Evolutionary conservation across 495 filamentous ascomycete species (phyloP).

Genomic region (Xylaria nigripes): DNA sequence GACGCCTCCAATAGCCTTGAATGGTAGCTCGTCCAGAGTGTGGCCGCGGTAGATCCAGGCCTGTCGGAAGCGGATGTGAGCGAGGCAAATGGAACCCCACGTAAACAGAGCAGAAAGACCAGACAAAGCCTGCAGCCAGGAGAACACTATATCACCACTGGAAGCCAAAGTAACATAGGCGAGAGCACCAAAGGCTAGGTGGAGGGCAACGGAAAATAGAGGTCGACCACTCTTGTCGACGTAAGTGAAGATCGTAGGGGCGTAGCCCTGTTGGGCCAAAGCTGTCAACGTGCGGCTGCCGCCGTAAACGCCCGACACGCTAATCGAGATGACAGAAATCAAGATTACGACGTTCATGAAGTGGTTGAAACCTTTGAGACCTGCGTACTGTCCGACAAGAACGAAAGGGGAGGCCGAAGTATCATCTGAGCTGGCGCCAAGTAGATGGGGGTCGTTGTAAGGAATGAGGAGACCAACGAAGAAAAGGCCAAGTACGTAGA

Average conservation of each 20-base stretch:
- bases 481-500: conserved; percentile 67
- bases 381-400: conserved; percentile 58
- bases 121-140: conserved; percentile 51
- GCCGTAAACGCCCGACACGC: conserved; percentile 59
- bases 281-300: conserved; percentile 63
- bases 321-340: conserved; percentile 58
- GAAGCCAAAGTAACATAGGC: conserved; percentile 49
- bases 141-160: conserved; percentile 43
- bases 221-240: conserved; percentile 53
- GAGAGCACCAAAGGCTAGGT: conserved; percentile 43
- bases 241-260: conserved; percentile 50
- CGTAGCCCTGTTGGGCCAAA: conserved; percentile 49
- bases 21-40: conserved; percentile 63
- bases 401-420: conserved; percentile 67
- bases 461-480: conserved; percentile 68
- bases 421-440: conserved; percentile 44
- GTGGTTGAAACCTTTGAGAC: conserved; percentile 55
- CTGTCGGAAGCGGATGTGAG: conserved; percentile 52
- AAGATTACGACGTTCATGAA: conserved; percentile 72
- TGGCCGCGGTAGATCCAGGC: conserved; percentile 59
- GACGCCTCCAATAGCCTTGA: conserved; percentile 55
- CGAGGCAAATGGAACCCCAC: conserved; percentile 48
- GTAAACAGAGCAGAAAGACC: conserved; percentile 50
- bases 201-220: conserved; percentile 38
- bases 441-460: conserved; percentile 44